Evolutionary conservation across 2,329 filamentous ascomycete genomes (phyloP), one percentile per base, ranked within the genome.

Genomic region (Cladobotryum mycophilum): DNA sequence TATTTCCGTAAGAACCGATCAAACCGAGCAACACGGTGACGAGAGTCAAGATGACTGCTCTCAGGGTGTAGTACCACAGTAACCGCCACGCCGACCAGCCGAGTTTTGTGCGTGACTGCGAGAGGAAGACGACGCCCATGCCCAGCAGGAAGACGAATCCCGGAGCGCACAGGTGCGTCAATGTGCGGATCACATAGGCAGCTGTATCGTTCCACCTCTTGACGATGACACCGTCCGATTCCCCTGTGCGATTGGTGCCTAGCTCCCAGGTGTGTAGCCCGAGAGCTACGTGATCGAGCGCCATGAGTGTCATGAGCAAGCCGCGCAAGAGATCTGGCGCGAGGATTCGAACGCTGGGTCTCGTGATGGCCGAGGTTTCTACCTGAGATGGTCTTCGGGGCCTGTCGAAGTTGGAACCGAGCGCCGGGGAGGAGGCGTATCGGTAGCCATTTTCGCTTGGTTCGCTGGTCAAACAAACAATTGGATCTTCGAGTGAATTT

Each of bases 141-240:
- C 73, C 73, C 4, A 76, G 61, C n/a, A 76, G 59, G 36, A 76
- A 70, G 0, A 68, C 70, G 53, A 76, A 75, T 7, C 73, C 73
- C 0, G 73, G 63, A 2, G 67, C 73, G 60, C 73, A 76, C 6
- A 75, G 64, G 18, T 76, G 73, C 0, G 72, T 71, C 4, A 75
- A 58, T 0, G 67, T 68, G 7, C 73, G 70, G 20, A 71, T 59
- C n/a, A 63, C 42, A 52, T 70, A 73, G 6, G 64, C 70, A 4
- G 64, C 55, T 1, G 65, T 59, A 0, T 59, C 60, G 49, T 72
- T 75, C 71, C 71, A 75, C 4, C 53, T 44, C 15, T 49, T 54
- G 20, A 75, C 62, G 4, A 64, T 56, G 1, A 49, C 38, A 17
- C 69, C 63, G 56, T 74, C 72, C 18, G 49, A 46, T 53, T 75